Percentiles rank a stretch among this genome's conserved stretches.
Conservation (phyloP, 78 protist species). For the Chrysochromulina parva region DNA sequence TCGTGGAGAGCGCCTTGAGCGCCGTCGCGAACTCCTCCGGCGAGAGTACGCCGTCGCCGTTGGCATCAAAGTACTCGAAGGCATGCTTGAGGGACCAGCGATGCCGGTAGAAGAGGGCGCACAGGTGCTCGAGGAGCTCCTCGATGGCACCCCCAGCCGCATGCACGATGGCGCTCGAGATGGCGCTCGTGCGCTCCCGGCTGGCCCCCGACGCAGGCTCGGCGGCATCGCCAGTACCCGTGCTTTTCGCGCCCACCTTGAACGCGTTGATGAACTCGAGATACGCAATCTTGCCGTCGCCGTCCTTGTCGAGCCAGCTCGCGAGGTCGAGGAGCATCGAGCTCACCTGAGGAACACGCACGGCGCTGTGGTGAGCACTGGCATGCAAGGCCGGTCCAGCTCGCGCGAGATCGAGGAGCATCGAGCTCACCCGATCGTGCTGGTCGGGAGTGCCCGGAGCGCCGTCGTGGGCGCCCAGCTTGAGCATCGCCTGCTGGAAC, state of each 20-base stretch:
- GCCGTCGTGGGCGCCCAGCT: neutral
- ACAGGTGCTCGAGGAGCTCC: neutral
- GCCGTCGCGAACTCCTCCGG: neutral
- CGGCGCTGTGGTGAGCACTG: too few relatives aligned
- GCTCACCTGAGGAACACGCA: too few relatives aligned
- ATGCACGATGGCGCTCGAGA: too few relatives aligned
- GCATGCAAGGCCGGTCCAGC: too few relatives aligned
- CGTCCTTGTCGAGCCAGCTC: neutral
- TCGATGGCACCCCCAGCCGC: neutral
- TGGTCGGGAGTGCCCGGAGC: too few relatives aligned
- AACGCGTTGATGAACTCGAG: neutral
- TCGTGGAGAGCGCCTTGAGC: neutral
- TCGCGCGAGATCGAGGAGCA: too few relatives aligned
- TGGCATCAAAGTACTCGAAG: constrained; percentile 10
- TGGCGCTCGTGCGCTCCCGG: too few relatives aligned
- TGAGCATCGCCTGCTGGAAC: neutral
- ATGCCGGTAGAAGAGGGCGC: neutral
- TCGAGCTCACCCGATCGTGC: too few relatives aligned
- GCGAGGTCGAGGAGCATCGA: neutral
- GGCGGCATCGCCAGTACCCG: too few relatives aligned
- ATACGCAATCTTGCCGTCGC: neutral
- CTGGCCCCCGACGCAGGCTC: too few relatives aligned
- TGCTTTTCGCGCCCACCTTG: neutral
- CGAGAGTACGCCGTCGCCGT: neutral
- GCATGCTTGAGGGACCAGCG: neutral